Base-by-base conservation (phyloP, 768 basidiomycete species). In the Amanita rimosa region DNA sequence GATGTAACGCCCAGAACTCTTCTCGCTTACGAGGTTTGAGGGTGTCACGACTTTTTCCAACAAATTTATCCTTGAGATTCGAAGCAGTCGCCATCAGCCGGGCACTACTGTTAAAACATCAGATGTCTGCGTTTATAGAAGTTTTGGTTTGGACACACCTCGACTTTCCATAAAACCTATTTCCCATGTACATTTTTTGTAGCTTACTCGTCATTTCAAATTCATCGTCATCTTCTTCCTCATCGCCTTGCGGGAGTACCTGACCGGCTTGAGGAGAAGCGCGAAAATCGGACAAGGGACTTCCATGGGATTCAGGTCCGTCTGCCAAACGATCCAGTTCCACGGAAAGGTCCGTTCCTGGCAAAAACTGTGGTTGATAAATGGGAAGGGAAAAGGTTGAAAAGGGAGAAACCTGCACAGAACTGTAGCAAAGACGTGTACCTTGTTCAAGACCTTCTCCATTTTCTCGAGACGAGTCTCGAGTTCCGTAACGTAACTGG, bases 381-480 rank as follows among this genome's bases (percentile, higher is more conserved):
- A 42, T 24, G 6, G 3, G n/a, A 27, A 14, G 53, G 67, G n/a
- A 21, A 21, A 19, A 34, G n/a, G n/a, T n/a, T n/a, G 6, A 3
- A 22, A 27, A 14, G 53, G 67, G n/a, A 21, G 24, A 19, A 34
- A 41, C 13, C 47, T 40, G 14, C 34, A 29, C 48, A 48, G 31
- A 13, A 27, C 35, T 40, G 16, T 17, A 40, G n/a, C 10, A 24
- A 51, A 7, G n/a, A 17, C 26, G 49, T 63, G 27, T 51, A 78
- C 82, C 62, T 71, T 75, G 47, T 65, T 68, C 17, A 85, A 60
- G 3, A 84, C 66, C 51, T 66, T 72, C 59, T 85, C 79, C 70
- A 85, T 76, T 57, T 80, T 82, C 49, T 78, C 75, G 1, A 84
- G 59, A 9, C 81, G 72, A 49, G 60, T 69, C 61, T 84, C 83